These are phyloP conservation scores for Purpureocillium lavendulum DNA, from an alignment of 2,329 filamentous ascomycete genomes.

Conservation along the genomic window DNA sequence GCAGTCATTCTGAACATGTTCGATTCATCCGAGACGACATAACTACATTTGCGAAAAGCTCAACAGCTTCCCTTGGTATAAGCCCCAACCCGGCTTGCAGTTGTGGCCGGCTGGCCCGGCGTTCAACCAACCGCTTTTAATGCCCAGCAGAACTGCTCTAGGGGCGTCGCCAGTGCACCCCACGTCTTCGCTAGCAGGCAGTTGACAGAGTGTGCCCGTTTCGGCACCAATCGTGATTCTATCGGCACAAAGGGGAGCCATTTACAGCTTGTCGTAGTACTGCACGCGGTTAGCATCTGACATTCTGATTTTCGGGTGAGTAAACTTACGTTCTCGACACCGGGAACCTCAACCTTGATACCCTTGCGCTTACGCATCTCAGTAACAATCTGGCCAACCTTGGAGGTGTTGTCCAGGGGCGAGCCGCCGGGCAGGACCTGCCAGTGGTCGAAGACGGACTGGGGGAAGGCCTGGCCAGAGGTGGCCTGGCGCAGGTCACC, in stretches of 20 bases:
- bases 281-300: slow-evolving; percentile 27
- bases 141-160: slow-evolving; percentile 9
- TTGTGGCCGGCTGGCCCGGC: slow-evolving; percentile 16
- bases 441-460: slow-evolving; percentile 99
- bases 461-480: slow-evolving; percentile 96
- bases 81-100: slow-evolving; percentile 26
- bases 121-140: slow-evolving; percentile 15
- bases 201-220: slow-evolving; percentile 32
- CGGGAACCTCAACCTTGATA: slow-evolving; percentile 92
- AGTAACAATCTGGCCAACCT: slow-evolving; percentile 75
- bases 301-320: neutral
- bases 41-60: slow-evolving; percentile 33
- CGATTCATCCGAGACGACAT: slow-evolving; percentile 33
- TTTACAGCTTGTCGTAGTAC: slow-evolving; percentile 99
- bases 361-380: slow-evolving; percentile 99
- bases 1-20: slow-evolving; percentile 22
- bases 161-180: slow-evolving; percentile 17
- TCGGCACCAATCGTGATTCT: slow-evolving; percentile 36
- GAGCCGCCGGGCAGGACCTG: slow-evolving; percentile 91
- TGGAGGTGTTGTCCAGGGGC: slow-evolving; percentile 72
- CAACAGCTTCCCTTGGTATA: slow-evolving; percentile 27
- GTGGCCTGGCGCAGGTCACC: slow-evolving; percentile 90
- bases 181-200: slow-evolving; percentile 25
- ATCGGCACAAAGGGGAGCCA: slow-evolving; percentile 33
- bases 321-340: slow-evolving; percentile 84